Percentiles rank a stretch among this genome's conserved stretches.
These are phyloP conservation scores for Protostelium mycophagum DNA, from an alignment of 78 protist genomes.

Conservation along the genomic window DNA sequence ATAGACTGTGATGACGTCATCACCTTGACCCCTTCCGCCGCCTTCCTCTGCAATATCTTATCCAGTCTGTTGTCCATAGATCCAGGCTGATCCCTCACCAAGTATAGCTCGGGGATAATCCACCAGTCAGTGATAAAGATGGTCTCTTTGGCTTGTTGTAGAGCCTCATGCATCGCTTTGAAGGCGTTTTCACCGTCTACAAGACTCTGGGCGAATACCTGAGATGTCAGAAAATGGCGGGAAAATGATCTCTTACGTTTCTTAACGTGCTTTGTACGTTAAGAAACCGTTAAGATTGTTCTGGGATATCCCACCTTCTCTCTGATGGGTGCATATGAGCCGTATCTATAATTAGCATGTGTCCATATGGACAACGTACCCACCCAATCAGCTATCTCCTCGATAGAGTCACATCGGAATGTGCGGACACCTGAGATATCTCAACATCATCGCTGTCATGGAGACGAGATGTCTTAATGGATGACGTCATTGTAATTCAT, in stretches of 20 bases:
- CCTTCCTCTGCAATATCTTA: slow-evolving; percentile 29
- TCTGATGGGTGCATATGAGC: slow-evolving; percentile 2
- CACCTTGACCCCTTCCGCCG: slow-evolving; percentile 51
- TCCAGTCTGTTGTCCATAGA: slow-evolving; percentile 18
- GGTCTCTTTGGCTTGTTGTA: slow-evolving; percentile 26
- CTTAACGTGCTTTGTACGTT: too few species aligned
- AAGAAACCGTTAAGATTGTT: too few species aligned
- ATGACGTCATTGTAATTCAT: too few species aligned
- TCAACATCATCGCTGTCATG: too few species aligned
- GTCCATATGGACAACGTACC: not conserved
- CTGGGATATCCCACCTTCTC: not conserved
- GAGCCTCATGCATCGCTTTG: slow-evolving; percentile 13
- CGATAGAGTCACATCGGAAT: not conserved
- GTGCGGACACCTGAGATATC: too few species aligned
- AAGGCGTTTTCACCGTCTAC: slow-evolving; percentile 5
- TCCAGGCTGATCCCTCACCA: slow-evolving; percentile 7
- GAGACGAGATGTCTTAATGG: too few species aligned
- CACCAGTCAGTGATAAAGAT: slow-evolving; percentile 64
- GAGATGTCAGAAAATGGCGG: not conserved
- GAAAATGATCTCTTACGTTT: too few species aligned
- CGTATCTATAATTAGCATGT: not conserved
- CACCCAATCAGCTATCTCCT: not conserved
- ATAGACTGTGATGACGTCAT: too few species aligned
- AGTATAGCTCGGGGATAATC: slow-evolving; percentile 17
- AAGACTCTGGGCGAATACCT: not conserved